Base-by-base conservation (phyloP, 2,329 filamentous ascomycete species). In the Coniella lustricola region DNA sequence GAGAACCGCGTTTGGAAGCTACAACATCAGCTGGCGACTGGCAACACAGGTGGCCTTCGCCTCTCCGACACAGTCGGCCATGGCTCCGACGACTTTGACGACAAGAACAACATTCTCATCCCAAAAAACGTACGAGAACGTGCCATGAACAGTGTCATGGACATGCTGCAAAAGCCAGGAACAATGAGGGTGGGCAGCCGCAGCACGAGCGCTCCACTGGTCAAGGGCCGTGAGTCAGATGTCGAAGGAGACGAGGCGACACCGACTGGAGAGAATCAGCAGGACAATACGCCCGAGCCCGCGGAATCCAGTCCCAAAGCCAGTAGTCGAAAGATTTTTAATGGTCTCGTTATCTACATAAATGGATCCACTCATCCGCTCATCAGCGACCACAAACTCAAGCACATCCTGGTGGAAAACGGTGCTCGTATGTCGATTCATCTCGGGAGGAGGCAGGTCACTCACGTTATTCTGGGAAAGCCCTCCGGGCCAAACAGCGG, bases 321-420 rank as follows among this genome's bases (percentile, higher is more conserved):
- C 25, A 68, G 67, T 49, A 48, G 51, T 54, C 62, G 58, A 55
- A 60, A 70, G 40, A 76, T 94, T 46, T 90, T 96, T 62, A 67
- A 77, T 38, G 79, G 82, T 14, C 74, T 90, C 18, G 82, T 79
- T 44, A 77, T 95, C 58, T 93, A 91, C 67, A 77, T 96, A 65
- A 95, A 95, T 65, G 90, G 90, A 52, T 90, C 86, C 56, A 95
- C 89, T 2, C 77, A 82, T 51, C 90, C 90, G 1, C 66, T 81
- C 20, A 77, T 95, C 53, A 94, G 87, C 13, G 90, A 96, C 64
- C 87, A 95, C 69, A 85, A 80, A 62, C 76, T 96, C 49, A 94
- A 93, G 71, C 82, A 83, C 48, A 65, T 94, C 14, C 75, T 96
- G 33, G 79, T 76, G 4, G 74, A 81, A 49, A 81, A 95, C 60